A percentile compares a stretch with the other conserved stretches of the same genome.
Evolutionary conservation across 495 filamentous ascomycete species (phyloP).

Genomic region (Pseudoneurospora amorphoporcata): DNA sequence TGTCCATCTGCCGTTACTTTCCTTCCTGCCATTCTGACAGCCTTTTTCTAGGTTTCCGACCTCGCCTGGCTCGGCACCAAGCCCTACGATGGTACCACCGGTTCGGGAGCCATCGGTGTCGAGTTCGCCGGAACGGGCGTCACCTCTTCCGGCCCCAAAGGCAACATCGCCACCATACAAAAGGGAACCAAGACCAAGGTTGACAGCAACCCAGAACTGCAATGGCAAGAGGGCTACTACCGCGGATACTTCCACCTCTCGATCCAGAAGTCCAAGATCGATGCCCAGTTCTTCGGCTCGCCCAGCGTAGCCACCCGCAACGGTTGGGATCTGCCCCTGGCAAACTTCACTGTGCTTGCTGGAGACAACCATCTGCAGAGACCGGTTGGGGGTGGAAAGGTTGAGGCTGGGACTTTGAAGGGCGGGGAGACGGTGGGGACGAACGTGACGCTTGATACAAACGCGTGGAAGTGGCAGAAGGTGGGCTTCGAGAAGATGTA

Average conservation of each 20-base stretch:
- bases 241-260: constrained; percentile 49
- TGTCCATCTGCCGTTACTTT: neutral
- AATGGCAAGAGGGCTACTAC: constrained; percentile 57
- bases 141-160: constrained; percentile 40
- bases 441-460: constrained; percentile 40
- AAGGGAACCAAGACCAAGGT: constrained; percentile 31
- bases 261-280: constrained; percentile 36
- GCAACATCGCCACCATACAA: constrained; percentile 33
- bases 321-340: constrained; percentile 44
- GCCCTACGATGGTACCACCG: constrained; percentile 42
- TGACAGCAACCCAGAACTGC: constrained; percentile 44
- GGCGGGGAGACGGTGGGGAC: constrained; percentile 32
- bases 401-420: constrained; percentile 35
- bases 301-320: constrained; percentile 32
- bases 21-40: neutral
- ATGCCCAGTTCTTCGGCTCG: constrained; percentile 45
- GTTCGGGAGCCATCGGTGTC: constrained; percentile 47
- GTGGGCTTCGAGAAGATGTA: constrained; percentile 12
- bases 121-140: constrained; percentile 55
- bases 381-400: constrained; percentile 37
- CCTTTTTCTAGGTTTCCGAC: constrained; percentile 27
- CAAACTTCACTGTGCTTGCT: constrained; percentile 49
- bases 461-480: constrained; percentile 20
- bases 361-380: constrained; percentile 41
- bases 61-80: constrained; percentile 47